Evolutionary conservation across 805 yeast species (phyloP), one percentile per base, ranked within the genome.

Genomic region (Nadsonia fulvescens): DNA sequence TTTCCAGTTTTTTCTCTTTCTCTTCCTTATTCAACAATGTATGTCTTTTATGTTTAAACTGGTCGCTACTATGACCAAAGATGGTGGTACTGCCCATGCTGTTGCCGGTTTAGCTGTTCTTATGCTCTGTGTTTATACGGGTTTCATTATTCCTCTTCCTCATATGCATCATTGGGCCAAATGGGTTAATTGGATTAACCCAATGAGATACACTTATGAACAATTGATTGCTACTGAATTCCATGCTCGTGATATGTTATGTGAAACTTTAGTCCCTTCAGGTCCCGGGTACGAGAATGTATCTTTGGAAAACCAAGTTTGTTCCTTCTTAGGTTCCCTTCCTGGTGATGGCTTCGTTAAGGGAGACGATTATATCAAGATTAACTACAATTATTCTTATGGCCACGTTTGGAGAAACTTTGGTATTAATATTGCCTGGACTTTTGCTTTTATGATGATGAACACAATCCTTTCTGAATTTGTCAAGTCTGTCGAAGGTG

Each of bases 401-500:
- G 35, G 47, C 12, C 78, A 79, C 47, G 59, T 63, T 25, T 79
- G 93, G 93, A 68, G 92, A 54, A 75, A 79, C 46, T 58, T 73
- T 31, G 93, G 82, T 41, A 65, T 73, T 32, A 32, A 64, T 32
- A 43, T 69, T 41, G 78, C 63, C 3, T 71, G 57, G 40, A 46
- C 58, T 30, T 34, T 55, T 4, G 60, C 54, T 34, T 57, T 50
- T 36, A 24, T 46, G 12, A 27, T 28, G 14, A 27, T 41, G 22
- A 43, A 53, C 22, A 27, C 46, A 14, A 18, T 47, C 12, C 51
- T 47, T 4, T 38, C 54, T 10, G 54, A 55, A 34, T 42, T 33
- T 25, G 23, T 50, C 5, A 39, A 39, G 11, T 52, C 52, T 14
- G 38, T 34, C 23, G 40, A 46, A 24, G 37, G 38, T 7, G 41